Base-by-base conservation (phyloP, 1,284 basidiomycete genomes). In the Anthracocystis walkeri region DNA sequence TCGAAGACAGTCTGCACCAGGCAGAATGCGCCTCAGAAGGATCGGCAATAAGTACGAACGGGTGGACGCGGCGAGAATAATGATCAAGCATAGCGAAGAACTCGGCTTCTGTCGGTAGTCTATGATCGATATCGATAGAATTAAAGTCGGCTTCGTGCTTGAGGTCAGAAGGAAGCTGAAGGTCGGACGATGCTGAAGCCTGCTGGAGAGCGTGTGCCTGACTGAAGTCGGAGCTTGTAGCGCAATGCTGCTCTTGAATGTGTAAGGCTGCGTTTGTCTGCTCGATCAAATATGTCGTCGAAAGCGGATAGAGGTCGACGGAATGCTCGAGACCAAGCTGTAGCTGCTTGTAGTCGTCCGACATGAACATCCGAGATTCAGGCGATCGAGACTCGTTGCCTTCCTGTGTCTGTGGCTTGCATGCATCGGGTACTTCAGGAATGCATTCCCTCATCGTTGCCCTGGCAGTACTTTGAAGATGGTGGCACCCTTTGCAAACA, bases 21-120 rank as follows among this genome's bases (percentile, higher is more conserved):
- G 53, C 41, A 11, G 21, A 12, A 10, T 56, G 53, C 3, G 21
- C 53, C 18, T 55, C 53, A 3, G 45, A 33, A 7, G 46, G 60
- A 29, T 12, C 18, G 8, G n/a, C 38, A n/a, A 55, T 27, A 23
- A 53, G 21, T 21, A 16, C 42, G 38, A 55, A 62, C 12, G 45
- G 60, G 12, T 35, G 23, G 3, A 57, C 23, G 3, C 54, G 48
- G 2, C 33, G 20, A 18, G 54, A 33, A 18, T 42, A 62, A 2
- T 29, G 44, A 4, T 56, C 23, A 16, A 62, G 60, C 29, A 56
- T 23, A 14, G 46, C 53, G 27, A 29, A n/a, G 16, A 62, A 62
- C 4, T 25, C 48, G 25, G 35, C 12, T 33, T 49, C 42, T 8
- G 45, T 16, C 3, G 60, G 60, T 7, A 56, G 35, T 0, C 18